Base-by-base conservation (phyloP, 148 eudicot genomes). In the Vaccinium vitisidaea region DNA sequence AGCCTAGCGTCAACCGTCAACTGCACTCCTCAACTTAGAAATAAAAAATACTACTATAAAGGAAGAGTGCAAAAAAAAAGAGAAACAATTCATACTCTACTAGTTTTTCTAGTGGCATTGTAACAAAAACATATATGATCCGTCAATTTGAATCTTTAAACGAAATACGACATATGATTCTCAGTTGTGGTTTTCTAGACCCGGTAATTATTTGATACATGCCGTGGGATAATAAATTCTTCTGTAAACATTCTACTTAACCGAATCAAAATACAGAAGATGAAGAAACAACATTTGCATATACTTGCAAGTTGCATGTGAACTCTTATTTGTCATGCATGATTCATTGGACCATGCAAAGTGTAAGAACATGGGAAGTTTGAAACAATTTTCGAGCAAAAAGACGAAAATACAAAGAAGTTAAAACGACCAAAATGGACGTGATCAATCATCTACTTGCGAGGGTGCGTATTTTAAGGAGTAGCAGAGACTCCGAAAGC, bases 401-500 rank as follows among this genome's bases (percentile, higher is more conserved):
- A 54, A 32, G 19, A 23, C 5, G 69, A 82, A 83, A 32, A 32
- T 14, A 54, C 56, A 39, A 32, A 53, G 36, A 52, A 71, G 23
- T 30, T 6, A 27, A 74, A 74, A 39, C n/a, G 1, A 16, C 48
- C 74, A 69, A 69, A 69, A 69, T 69, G 74, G 74, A 69, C 14
- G 32, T 12, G 13, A 23, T 23, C 15, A 5, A 23, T 69, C 18
- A 27, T 69, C 74, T 89, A 92, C 82, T 92, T 91, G 25, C 86
- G 77, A 71, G 93, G 91, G 70, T 52, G 89, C 2, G 95, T 87
- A 77, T 91, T 71, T 12, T 82, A 86, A 0, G 95, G 85, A 1
- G 65, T 52, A 12, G 91, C 88, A 2, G 91, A 89, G 3, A 84
- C 83, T 36, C 94, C 94, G 4, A 91, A 54, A 27, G 89, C 85